These are phyloP conservation scores for Colletotrichum orbiculare DNA, from an alignment of 2,329 filamentous ascomycete genomes.

Conservation along the genomic window DNA sequence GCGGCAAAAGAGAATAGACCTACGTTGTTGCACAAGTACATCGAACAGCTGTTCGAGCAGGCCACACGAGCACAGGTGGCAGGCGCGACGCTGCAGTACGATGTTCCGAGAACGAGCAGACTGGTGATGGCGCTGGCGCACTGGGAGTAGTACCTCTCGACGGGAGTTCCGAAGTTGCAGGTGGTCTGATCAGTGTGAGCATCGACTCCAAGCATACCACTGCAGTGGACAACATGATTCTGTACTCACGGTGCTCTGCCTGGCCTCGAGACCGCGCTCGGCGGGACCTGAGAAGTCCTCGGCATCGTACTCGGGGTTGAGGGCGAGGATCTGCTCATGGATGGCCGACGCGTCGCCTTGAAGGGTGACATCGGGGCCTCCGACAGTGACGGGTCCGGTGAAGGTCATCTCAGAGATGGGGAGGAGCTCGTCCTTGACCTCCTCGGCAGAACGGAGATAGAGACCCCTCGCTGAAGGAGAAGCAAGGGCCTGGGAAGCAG, in stretches of 20 bases:
- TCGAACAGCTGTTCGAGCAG: conserved; percentile 23
- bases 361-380: conserved; percentile 21
- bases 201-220: not conserved
- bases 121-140: conserved; percentile 9
- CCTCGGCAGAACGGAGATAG: conserved; percentile 9
- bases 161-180: conserved; percentile 2
- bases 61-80: conserved; percentile 19
- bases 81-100: conserved; percentile 11
- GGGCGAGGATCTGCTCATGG: conserved; percentile 14
- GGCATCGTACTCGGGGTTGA: conserved; percentile 19
- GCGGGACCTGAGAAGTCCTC: not conserved
- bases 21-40: conserved; percentile 33
- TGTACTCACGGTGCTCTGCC: conserved; percentile 13
- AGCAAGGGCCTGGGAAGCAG: not conserved
- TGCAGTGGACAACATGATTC: not conserved
- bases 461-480: conserved; percentile 1
- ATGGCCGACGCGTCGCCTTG: conserved; percentile 20
- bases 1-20: not conserved
- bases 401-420: conserved; percentile 14
- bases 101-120: conserved; percentile 5
- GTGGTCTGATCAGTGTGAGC: not conserved
- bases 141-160: conserved; percentile 3
- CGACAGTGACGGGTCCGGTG: conserved; percentile 18
- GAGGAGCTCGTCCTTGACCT: not conserved
- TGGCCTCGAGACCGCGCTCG: conserved; percentile 1